These are phyloP conservation scores for Ramaria sp. DNA, from an alignment of 768 basidiomycete genomes.

Conservation along the genomic window DNA sequence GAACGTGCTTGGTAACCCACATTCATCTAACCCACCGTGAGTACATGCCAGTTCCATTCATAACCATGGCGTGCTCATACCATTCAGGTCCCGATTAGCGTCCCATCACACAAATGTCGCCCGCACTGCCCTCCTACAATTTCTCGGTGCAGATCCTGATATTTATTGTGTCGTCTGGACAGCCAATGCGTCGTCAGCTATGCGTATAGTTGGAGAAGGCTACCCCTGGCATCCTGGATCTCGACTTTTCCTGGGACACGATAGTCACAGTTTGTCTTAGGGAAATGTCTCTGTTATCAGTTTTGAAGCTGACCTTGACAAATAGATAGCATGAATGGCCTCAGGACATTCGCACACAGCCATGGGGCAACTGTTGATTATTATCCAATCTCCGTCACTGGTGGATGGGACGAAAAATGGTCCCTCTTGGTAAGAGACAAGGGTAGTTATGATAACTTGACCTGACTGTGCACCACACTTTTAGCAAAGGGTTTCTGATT, in stretches of 20 bases:
- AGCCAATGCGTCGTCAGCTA: slow-evolving; percentile 64
- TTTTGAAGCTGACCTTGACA: background rate
- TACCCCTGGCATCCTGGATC: slow-evolving; percentile 58
- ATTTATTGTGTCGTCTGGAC: slow-evolving; percentile 73
- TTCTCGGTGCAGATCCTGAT: slow-evolving; percentile 64
- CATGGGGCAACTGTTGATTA: slow-evolving; percentile 51
- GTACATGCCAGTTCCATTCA: background rate
- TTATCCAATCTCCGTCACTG: slow-evolving; percentile 26
- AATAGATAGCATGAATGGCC: slow-evolving; percentile 64
- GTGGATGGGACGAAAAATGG: slow-evolving; percentile 8
- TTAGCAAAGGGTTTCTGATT: slow-evolving; percentile 3
- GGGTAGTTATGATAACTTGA: background rate
- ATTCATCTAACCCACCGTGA: slow-evolving; percentile 73
- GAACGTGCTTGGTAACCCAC: slow-evolving; percentile 71
- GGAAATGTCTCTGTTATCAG: background rate
- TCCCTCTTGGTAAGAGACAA: background rate
- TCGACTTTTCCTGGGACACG: slow-evolving; percentile 55
- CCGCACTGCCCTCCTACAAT: slow-evolving; percentile 58
- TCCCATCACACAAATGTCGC: slow-evolving; percentile 57
- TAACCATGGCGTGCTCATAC: slow-evolving; percentile 10
- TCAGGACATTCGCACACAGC: slow-evolving; percentile 55
- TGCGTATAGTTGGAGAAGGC: slow-evolving; percentile 75
- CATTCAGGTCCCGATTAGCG: slow-evolving; percentile 58
- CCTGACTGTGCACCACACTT: background rate
- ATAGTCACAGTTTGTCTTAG: slow-evolving; percentile 41